These are phyloP conservation scores for Aschersonia sp. DNA, from an alignment of 2,329 filamentous ascomycete genomes.

Conservation along the genomic window DNA sequence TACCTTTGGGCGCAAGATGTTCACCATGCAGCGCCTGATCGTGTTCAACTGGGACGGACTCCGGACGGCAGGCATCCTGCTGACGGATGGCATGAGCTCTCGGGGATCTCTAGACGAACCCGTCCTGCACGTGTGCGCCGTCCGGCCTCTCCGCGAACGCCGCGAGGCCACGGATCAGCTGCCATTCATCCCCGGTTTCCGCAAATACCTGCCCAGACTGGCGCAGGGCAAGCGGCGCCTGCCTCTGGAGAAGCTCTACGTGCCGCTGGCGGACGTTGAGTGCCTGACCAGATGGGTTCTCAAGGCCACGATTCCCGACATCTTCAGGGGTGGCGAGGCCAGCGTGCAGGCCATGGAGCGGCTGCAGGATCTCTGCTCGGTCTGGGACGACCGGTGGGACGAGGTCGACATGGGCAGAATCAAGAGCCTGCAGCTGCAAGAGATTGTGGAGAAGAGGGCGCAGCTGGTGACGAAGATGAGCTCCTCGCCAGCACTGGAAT, in stretches of 20 bases:
- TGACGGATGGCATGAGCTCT: slow-evolving; percentile 58
- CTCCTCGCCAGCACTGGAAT: slow-evolving; percentile 50
- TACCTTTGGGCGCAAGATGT: slow-evolving; percentile 70
- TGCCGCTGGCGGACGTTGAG: slow-evolving; percentile 68
- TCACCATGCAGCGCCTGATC: slow-evolving; percentile 59
- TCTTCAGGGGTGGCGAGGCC: slow-evolving; percentile 37
- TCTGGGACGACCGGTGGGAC: slow-evolving; percentile 69
- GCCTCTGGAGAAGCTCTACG: slow-evolving; percentile 49
- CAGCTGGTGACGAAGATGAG: slow-evolving; percentile 49
- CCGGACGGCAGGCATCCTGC: slow-evolving; percentile 65
- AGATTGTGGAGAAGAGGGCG: slow-evolving; percentile 58
- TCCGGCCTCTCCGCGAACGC: slow-evolving; percentile 51
- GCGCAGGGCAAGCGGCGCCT: slow-evolving; percentile 54
- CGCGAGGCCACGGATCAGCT: slow-evolving; percentile 74
- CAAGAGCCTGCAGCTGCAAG: slow-evolving; percentile 68
- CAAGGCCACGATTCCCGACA: slow-evolving; percentile 43
- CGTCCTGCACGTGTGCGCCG: slow-evolving; percentile 63
- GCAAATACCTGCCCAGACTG: slow-evolving; percentile 50
- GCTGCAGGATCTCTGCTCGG: slow-evolving; percentile 51
- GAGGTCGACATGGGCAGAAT: slow-evolving; percentile 73
- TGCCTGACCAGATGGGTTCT: slow-evolving; percentile 60
- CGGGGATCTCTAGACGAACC: slow-evolving; percentile 43
- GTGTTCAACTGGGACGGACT: slow-evolving; percentile 78
- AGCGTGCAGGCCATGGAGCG: slow-evolving; percentile 46
- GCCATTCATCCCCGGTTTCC: slow-evolving; percentile 63